These are phyloP conservation scores for Nicotiana benthamiana DNA, from an alignment of 257 asterid species.

Conservation along the genomic window DNA sequence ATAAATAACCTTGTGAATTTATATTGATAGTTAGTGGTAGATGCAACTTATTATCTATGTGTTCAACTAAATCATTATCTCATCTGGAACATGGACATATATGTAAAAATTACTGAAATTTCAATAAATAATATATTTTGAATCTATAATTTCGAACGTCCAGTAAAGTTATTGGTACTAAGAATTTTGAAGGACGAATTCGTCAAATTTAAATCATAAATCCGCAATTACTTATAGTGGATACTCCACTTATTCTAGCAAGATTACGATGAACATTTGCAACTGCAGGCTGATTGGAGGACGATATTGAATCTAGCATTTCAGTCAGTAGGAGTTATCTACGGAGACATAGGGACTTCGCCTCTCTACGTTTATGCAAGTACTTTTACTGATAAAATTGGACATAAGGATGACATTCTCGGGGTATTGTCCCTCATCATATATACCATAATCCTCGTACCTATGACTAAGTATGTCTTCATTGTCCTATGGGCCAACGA, in stretches of 20 bases:
- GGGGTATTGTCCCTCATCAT: constrained; percentile 68
- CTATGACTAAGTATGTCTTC: constrained; percentile 62
- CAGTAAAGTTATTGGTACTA: no score
- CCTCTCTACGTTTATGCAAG: constrained; percentile 65
- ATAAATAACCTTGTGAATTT: no score
- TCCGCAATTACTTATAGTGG: background rate
- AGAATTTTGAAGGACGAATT: no score
- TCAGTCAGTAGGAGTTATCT: constrained; percentile 66
- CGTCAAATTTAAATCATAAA: background rate
- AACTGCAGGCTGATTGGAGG: constrained; percentile 30
- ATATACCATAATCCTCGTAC: constrained; percentile 52
- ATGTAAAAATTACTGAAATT: no score
- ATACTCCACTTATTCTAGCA: background rate
- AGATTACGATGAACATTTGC: background rate
- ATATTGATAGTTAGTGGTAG: no score
- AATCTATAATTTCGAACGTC: no score
- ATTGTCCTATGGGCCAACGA: constrained; percentile 69
- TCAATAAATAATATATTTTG: no score
- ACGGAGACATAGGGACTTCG: constrained; percentile 88
- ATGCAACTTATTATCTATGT: no score
- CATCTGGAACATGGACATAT: no score
- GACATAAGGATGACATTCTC: constrained; percentile 37
- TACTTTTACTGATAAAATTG: constrained; percentile 33
- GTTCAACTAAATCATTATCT: no score
- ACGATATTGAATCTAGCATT: constrained; percentile 55